Evolutionary conservation across 306 rosid species (phyloP).

Genomic region (Cotoneaster glaucophyllus): DNA sequence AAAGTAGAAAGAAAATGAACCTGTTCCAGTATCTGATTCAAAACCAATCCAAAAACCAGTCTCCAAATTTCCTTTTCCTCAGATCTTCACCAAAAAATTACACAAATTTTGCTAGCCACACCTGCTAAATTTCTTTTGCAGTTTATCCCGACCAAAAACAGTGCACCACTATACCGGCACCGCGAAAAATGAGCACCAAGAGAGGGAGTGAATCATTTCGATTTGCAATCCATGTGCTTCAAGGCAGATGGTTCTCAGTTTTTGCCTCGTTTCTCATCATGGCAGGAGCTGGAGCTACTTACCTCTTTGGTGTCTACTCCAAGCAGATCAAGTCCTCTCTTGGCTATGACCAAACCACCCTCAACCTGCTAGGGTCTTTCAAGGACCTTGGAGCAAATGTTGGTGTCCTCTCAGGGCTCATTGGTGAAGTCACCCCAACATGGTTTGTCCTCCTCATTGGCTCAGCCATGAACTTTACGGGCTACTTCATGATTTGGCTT

Average conservation of each 20-base stretch:
- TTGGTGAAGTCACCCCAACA: conserved; percentile 41
- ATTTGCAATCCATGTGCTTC: conserved; percentile 13
- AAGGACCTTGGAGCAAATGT: conserved; percentile 46
- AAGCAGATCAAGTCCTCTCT: conserved; percentile 31
- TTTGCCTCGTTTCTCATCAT: conserved; percentile 45
- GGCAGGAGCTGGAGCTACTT: conserved; percentile 49
- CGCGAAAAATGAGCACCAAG: not conserved
- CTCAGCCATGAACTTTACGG: conserved; percentile 32
- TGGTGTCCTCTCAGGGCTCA: conserved; percentile 35
- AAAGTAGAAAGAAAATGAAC: not conserved
- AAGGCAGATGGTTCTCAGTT: conserved; percentile 45
- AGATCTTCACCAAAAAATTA: not conserved
- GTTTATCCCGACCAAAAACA: not conserved
- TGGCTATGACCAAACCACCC: conserved; percentile 41
- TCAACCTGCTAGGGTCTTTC: conserved; percentile 33
- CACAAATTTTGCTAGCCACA: not conserved
- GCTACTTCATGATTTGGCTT: conserved; percentile 48
- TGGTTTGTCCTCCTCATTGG: conserved; percentile 47
- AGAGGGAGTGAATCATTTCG: not conserved
- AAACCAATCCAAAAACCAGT: not conserved
- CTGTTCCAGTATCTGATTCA: not conserved
- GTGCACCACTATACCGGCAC: not conserved
- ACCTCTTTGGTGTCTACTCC: conserved; percentile 42
- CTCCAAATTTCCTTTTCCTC: not conserved
- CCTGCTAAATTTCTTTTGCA: not conserved